phyloP scores from a whole-genome alignment of 495 filamentous ascomycete species.

The Podospora didyma region DNA sequence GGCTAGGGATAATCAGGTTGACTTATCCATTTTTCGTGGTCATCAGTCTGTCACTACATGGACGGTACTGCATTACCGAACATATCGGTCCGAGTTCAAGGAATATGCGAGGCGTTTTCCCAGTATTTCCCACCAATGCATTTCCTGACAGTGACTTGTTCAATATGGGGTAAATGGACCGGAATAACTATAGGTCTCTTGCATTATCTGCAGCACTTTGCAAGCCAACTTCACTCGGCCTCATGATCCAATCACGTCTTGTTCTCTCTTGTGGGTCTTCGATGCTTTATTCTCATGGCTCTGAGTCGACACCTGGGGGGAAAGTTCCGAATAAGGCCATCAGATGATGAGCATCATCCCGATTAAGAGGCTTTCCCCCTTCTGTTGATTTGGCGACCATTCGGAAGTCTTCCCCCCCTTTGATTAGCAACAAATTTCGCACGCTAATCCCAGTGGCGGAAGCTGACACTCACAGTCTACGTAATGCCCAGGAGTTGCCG shows the following conservation, averaged over 20 bases:
- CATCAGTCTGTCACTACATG: background rate
- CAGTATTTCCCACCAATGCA: background rate
- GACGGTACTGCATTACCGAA: background rate
- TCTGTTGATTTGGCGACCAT: conserved; percentile 27
- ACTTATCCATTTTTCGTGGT: background rate
- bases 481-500: conserved; percentile 44
- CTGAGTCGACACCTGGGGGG: conserved; percentile 28
- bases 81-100: background rate
- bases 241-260: background rate
- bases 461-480: conserved; percentile 23
- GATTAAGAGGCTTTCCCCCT: conserved; percentile 15
- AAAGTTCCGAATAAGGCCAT: conserved; percentile 36
- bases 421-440: conserved; percentile 1
- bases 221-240: background rate
- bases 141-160: no score
- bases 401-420: conserved; percentile 23
- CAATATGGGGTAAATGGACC: no score
- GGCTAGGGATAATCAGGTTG: conserved; percentile 9
- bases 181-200: background rate
- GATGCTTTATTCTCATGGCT: conserved; percentile 15
- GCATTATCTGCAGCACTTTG: no score
- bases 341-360: conserved; percentile 21
- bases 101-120: no score
- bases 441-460: background rate
- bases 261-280: background rate